Evolutionary conservation across 2,329 filamentous ascomycete genomes (phyloP), one percentile per base, ranked within the genome.

Genomic region (Thermomyces lanuginosus): DNA sequence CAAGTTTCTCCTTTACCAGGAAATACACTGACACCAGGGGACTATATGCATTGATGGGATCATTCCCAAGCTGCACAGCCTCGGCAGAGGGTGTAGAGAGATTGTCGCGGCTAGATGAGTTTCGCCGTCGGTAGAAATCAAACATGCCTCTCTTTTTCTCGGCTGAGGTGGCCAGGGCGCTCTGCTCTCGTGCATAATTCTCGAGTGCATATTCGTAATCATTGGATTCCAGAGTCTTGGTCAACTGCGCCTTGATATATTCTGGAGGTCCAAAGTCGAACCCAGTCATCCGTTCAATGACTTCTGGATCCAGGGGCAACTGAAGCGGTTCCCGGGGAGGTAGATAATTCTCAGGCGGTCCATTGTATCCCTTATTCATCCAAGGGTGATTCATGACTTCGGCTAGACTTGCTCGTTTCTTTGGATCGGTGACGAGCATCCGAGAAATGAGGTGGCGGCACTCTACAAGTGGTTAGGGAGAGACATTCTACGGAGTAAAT

Each of bases 331-430:
- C 86, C 25, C 89, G 76, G 16, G 61, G 55, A 3, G 84, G 84
- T 2, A 98, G 62, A 37, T 79, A 81, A 44, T 93, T 98, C 35
- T 95, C 89, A 0, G 84, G 84, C 6, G 83, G 73, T 2, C 70
- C 72, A 43, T 66, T 77, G 51, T 83, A 95, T 6, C 86, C 84
- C 52, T 95, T 95, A 26, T 70, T 74, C 67, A 95, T 83, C 89
- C 89, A 98, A 1, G 83, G 80, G 47, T 98, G 89, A 42, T 64
- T 79, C 73, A 95, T 78, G 40, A 98, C 91, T 51, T 98, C 89
- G 30, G 75, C 65, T 54, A 98, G 72, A 21, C 72, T 84, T 22
- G 86, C 81, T 37, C 89, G 73, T 44, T 86, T 75, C 44, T 71
- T 75, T 2, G 89, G 86, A 41, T 95, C 86, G 4, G 89, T 95